Evolutionary conservation across 345 rosid species (phyloP).

Genomic region (Anacardium occidentale): DNA sequence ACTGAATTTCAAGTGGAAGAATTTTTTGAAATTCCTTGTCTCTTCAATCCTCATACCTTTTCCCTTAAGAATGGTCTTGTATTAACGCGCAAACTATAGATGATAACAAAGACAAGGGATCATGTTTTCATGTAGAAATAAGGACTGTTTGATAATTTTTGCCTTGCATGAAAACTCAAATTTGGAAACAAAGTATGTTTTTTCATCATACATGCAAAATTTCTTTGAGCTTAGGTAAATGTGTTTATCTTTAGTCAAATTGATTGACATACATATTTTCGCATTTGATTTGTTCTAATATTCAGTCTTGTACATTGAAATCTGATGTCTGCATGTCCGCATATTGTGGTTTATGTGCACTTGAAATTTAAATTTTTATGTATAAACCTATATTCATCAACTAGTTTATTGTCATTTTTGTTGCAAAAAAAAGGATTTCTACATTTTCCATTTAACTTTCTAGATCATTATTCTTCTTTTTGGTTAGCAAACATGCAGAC

Average conservation of each 20-base stretch:
- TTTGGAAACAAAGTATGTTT: not conserved
- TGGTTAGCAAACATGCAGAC: not conserved
- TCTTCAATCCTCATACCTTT: not conserved
- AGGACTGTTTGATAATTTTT: not conserved
- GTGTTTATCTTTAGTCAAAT: not conserved
- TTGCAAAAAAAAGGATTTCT: not conserved
- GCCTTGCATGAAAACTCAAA: not conserved
- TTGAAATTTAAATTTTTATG: not conserved
- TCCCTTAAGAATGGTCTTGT: not conserved
- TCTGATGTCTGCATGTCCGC: not conserved
- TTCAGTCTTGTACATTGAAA: not conserved
- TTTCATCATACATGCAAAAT: not conserved
- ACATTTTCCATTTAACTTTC: not conserved
- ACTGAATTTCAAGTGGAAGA: not conserved
- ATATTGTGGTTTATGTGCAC: conserved; percentile 3
- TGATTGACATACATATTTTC: not conserved
- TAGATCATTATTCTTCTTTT: not conserved
- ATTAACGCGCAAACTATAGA: not conserved
- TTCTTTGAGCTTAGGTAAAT: not conserved
- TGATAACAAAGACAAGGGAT: not conserved
- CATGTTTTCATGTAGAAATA: conserved; percentile 2
- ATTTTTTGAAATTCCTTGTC: not conserved
- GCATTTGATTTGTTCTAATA: not conserved
- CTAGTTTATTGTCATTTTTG: not conserved
- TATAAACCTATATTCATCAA: not conserved